phyloP scores from a whole-genome alignment of 768 basidiomycete genomes.

The Tephrocybe sp. region DNA sequence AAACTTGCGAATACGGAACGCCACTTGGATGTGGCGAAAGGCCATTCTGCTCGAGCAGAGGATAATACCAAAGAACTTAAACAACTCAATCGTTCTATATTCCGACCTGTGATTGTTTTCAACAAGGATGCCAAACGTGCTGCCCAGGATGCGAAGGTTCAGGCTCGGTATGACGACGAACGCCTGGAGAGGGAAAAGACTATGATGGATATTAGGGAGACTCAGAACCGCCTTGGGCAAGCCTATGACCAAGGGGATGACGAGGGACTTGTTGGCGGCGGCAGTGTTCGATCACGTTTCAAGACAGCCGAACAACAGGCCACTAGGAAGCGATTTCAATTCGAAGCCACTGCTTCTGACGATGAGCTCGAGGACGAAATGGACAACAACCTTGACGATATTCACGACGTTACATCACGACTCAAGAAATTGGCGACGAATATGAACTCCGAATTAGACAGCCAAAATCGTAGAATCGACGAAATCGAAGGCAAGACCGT shows the following conservation, averaged over 20 bases:
- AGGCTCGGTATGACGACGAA: conserved; percentile 86
- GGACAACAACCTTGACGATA: conserved; percentile 88
- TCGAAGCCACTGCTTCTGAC: conserved; percentile 86
- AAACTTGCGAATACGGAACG: conserved; percentile 92
- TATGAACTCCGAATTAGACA: conserved; percentile 86
- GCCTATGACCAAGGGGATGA: conserved; percentile 59
- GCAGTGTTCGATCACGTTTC: conserved; percentile 37
- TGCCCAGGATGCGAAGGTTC: conserved; percentile 81
- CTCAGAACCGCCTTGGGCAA: conserved; percentile 79
- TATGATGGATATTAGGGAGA: conserved; percentile 82
- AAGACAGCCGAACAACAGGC: conserved; percentile 57
- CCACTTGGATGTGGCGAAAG: conserved; percentile 90
- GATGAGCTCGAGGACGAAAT: conserved; percentile 95
- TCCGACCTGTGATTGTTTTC: conserved; percentile 86
- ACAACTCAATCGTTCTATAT: conserved; percentile 92
- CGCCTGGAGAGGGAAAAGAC: conserved; percentile 79
- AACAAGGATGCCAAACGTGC: conserved; percentile 92
- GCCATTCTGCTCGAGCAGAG: conserved; percentile 81
- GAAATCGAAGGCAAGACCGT: conserved; percentile 78
- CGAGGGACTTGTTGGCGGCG: conserved; percentile 39
- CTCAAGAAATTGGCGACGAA: conserved; percentile 77
- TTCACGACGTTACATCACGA: conserved; percentile 70
- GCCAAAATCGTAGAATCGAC: conserved; percentile 79
- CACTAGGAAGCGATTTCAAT: conserved; percentile 82
- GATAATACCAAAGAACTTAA: conserved; percentile 94